These are phyloP conservation scores for Eutrema yunnanense DNA, from an alignment of 345 rosid genomes.

Conservation along the genomic window DNA sequence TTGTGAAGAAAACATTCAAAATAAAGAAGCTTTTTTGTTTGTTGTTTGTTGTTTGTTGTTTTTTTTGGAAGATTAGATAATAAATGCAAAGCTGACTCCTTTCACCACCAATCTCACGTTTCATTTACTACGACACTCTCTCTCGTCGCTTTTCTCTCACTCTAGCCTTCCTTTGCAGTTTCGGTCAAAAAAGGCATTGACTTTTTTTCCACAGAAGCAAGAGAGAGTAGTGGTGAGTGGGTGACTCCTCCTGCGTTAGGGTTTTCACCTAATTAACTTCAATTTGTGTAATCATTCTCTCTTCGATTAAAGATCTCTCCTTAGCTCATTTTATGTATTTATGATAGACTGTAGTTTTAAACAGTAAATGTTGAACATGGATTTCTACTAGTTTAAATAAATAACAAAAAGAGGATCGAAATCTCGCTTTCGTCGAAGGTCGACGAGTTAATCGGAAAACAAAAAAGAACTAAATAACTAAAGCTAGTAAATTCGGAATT, in stretches of 20 bases:
- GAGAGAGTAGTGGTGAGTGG: not conserved
- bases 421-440: too few relatives aligned
- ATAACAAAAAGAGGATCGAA: too few relatives aligned
- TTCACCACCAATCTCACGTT: constrained; percentile 27
- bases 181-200: constrained; percentile 25
- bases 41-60: too few relatives aligned
- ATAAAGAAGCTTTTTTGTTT: not conserved
- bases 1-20: not conserved
- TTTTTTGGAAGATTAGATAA: constrained; percentile 10
- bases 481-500: too few relatives aligned
- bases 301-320: not conserved
- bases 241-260: not conserved
- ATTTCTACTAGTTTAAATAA: too few relatives aligned
- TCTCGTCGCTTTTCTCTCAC: constrained; percentile 9
- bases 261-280: not conserved
- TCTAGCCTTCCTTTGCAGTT: not conserved
- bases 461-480: too few relatives aligned
- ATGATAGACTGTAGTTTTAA: not conserved
- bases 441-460: too few relatives aligned
- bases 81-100: constrained; percentile 28
- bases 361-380: too few relatives aligned
- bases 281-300: constrained; percentile 7
- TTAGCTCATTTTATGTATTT: not conserved
- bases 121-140: constrained; percentile 8
- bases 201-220: constrained; percentile 9